A percentile compares a stretch with the other conserved stretches of the same genome.
Conservation (phyloP, 1,284 basidiomycete genomes). For the Moesziomyces parantarcticus region DNA sequence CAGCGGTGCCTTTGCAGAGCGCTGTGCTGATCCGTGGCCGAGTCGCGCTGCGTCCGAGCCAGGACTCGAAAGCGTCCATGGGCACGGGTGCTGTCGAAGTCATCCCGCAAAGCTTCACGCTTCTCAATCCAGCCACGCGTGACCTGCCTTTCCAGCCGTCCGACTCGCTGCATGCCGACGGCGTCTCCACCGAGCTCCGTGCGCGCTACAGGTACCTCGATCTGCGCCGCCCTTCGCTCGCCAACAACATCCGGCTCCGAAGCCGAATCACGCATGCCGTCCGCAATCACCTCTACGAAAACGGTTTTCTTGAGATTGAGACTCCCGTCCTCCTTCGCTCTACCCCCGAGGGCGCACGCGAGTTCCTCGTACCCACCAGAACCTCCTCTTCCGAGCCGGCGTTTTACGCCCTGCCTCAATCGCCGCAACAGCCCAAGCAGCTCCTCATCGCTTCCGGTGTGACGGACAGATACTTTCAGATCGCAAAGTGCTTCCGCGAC, state of each 20-base stretch:
- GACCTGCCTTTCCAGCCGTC: slow-evolving; percentile 84
- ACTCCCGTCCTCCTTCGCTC: slow-evolving; percentile 92
- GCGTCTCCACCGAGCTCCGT: slow-evolving; percentile 72
- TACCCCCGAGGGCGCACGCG: slow-evolving; percentile 91
- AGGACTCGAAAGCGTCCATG: slow-evolving; percentile 36
- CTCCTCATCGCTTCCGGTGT: slow-evolving; percentile 90
- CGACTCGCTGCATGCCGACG: slow-evolving; percentile 77
- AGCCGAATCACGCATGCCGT: slow-evolving; percentile 82
- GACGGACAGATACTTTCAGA: slow-evolving; percentile 88
- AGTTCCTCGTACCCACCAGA: slow-evolving; percentile 92
- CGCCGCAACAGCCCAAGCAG: slow-evolving; percentile 95
- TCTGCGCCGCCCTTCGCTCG: slow-evolving; percentile 79
- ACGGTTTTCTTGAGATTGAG: slow-evolving; percentile 87
- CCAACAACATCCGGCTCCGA: slow-evolving; percentile 81
- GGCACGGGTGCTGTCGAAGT: slow-evolving; percentile 82
- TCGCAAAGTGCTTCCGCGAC: slow-evolving; percentile 93
- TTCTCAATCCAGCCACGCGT: slow-evolving; percentile 81
- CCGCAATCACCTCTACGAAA: slow-evolving; percentile 78
- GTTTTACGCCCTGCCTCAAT: slow-evolving; percentile 92
- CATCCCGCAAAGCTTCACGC: slow-evolving; percentile 75
- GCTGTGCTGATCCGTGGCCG: slow-evolving; percentile 43
- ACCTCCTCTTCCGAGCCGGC: slow-evolving; percentile 69
- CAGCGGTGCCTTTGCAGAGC: slow-evolving; percentile 50
- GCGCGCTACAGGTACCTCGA: slow-evolving; percentile 88
- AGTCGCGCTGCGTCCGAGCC: slow-evolving; percentile 37